Evolutionary conservation across 805 yeast species (phyloP).

Genomic region (Ogataea dorogensis): DNA sequence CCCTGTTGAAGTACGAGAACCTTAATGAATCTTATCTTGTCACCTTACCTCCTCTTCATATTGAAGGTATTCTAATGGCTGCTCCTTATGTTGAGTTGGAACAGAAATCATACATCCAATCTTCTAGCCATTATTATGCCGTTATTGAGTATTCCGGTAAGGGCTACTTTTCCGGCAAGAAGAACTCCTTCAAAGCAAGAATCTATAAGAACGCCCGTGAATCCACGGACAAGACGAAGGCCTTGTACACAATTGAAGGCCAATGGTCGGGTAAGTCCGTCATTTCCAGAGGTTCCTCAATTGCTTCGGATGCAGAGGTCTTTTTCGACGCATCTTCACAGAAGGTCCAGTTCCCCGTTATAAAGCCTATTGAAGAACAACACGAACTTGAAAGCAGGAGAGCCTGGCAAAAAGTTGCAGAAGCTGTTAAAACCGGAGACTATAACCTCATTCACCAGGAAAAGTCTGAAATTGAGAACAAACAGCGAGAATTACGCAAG

Average conservation of each 20-base stretch:
- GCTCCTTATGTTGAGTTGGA: conserved; percentile 94
- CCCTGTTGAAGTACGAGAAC: conserved; percentile 62
- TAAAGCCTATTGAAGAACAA: conserved; percentile 83
- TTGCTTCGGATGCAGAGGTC: conserved; percentile 45
- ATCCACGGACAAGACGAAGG: conserved; percentile 51
- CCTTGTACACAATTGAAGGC: conserved; percentile 78
- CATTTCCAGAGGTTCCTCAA: conserved; percentile 54
- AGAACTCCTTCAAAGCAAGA: conserved; percentile 87
- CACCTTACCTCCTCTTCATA: conserved; percentile 92
- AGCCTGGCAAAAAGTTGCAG: conserved; percentile 91
- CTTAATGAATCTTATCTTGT: conserved; percentile 68
- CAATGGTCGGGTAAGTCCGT: conserved; percentile 87
- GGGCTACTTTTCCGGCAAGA: conserved; percentile 94
- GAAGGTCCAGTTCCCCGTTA: conserved; percentile 55
- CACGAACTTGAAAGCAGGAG: conserved; percentile 76
- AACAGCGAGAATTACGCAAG: conserved; percentile 79
- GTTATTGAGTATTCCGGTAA: conserved; percentile 82
- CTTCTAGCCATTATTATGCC: conserved; percentile 73
- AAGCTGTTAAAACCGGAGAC: conserved; percentile 74
- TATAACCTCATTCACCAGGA: conserved; percentile 71
- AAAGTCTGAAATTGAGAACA: conserved; percentile 77
- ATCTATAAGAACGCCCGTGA: conserved; percentile 57
- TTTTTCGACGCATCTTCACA: conserved; percentile 62
- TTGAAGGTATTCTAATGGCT: conserved; percentile 88
- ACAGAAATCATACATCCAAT: conserved; percentile 80